Evolutionary conservation across 2,329 filamentous ascomycete genomes (phyloP), one percentile per base, ranked within the genome.

Genomic region (Xylaria digitata): DNA sequence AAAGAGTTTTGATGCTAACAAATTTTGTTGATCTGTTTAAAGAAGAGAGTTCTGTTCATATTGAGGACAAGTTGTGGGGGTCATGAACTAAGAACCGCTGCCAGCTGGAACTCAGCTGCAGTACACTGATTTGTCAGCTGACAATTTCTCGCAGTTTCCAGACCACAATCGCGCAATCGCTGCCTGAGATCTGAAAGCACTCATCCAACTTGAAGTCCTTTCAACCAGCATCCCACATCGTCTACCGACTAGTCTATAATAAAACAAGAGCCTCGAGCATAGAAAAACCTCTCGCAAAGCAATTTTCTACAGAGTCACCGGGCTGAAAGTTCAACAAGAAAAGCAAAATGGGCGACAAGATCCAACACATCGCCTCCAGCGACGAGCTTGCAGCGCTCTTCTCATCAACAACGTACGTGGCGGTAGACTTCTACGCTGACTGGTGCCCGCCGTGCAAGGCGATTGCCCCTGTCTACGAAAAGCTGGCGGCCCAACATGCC

Each of bases 401-500:
- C 73, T 71, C 78, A 17, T 77, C 76, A 9, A 85, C 80, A 54
- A 83, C 80, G 53, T 85, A 83, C 78, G 85, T 88, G 69, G 81
- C 83, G 67, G 78, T 86, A 70, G 86, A 89, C 75, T 87, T 88
- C 79, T 84, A 81, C 78, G 86, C 87, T 65, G 80, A 83, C 73
- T 89, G 87, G 87, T 89, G 87, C 78, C 82, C 82, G 45, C 87
- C 87, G 32, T 89, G 87, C 85, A 87, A 86, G 78, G 79, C 80
- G 72, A 88, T 89, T 74, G 84, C 85, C 23, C 87, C 87, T 68
- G 72, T 85, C 65, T 89, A 84, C 81, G 74, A 73, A 66, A 79
- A 82, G 74, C 81, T 87, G 59, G 83, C 86, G 52, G 75, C 75
- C 54, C 71, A 77, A 46, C 77, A 80, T 73, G 70, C 75, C 63